phyloP scores from a whole-genome alignment of 140 eudicot genomes.

The Cichorium intybus region DNA sequence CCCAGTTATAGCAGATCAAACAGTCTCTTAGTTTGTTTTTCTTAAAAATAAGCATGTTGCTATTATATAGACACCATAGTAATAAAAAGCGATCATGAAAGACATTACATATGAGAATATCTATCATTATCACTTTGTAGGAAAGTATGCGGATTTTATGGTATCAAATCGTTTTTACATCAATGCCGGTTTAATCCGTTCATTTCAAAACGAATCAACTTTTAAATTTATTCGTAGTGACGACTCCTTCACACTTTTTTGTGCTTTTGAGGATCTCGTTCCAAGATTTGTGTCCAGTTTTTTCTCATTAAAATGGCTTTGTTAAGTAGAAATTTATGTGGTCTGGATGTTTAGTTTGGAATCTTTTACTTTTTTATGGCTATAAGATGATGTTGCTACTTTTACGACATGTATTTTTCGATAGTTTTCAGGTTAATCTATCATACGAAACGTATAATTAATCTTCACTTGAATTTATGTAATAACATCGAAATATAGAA shows the following conservation, averaged over 20 bases:
- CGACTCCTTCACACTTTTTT: constrained; percentile 12
- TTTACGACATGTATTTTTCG: constrained; percentile 23
- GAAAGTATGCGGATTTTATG: constrained; percentile 12
- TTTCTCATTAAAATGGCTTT: background rate
- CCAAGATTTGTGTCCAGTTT: background rate
- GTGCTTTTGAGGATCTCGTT: constrained; percentile 11
- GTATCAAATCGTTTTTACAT: constrained; percentile 23
- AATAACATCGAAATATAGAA: background rate
- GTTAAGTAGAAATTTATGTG: background rate
- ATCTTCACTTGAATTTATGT: background rate
- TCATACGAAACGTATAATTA: background rate
- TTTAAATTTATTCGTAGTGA: constrained; percentile 25
- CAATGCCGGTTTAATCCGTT: constrained; percentile 22
- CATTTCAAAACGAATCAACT: constrained; percentile 23
- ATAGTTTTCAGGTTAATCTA: background rate
- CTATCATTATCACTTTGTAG: constrained; percentile 8
- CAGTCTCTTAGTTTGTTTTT: no score
- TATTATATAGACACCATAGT: background rate
- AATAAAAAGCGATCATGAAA: background rate
- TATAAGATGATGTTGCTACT: constrained; percentile 23
- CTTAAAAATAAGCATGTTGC: no score
- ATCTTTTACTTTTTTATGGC: constrained; percentile 17
- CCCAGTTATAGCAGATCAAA: no score
- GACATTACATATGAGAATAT: constrained; percentile 11
- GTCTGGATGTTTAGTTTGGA: background rate